Evolutionary conservation across 805 yeast species (phyloP).

Genomic region (Candida sakaeoensis): DNA sequence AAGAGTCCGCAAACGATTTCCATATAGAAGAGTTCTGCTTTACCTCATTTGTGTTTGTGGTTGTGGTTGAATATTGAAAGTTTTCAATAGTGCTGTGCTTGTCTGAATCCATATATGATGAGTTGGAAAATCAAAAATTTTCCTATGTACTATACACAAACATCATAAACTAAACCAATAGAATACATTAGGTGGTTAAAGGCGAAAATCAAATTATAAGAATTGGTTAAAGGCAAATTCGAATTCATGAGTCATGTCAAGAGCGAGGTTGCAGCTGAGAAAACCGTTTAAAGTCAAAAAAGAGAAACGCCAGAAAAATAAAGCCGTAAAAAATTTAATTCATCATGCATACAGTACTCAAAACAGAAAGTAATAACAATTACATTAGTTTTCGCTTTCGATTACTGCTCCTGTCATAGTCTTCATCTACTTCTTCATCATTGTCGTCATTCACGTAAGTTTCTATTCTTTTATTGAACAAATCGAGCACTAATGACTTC

Average conservation of each 20-base stretch:
- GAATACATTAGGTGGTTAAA: too few species aligned
- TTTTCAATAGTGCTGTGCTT: background rate
- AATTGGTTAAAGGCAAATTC: background rate
- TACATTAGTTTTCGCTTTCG: background rate
- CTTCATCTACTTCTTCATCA: too few species aligned
- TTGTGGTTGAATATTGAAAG: conserved; percentile 1
- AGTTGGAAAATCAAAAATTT: background rate
- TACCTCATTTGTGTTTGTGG: background rate
- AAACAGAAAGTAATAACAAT: background rate
- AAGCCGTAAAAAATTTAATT: conserved; percentile 1
- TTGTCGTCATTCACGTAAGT: too few species aligned
- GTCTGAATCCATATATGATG: conserved; percentile 3
- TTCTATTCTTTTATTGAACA: too few species aligned
- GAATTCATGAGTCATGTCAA: conserved; percentile 2
- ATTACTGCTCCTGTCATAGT: background rate
- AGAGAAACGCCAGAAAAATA: background rate
- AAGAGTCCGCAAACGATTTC: conserved; percentile 29
- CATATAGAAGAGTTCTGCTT: conserved; percentile 9
- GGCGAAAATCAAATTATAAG: too few species aligned
- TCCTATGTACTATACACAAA: background rate
- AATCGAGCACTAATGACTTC: background rate
- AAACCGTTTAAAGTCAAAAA: conserved; percentile 2
- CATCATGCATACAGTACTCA: background rate
- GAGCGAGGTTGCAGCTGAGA: background rate
- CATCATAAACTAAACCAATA: too few species aligned